Evolutionary conservation across 345 rosid species (phyloP).

Genomic region (Salix dunnii): DNA sequence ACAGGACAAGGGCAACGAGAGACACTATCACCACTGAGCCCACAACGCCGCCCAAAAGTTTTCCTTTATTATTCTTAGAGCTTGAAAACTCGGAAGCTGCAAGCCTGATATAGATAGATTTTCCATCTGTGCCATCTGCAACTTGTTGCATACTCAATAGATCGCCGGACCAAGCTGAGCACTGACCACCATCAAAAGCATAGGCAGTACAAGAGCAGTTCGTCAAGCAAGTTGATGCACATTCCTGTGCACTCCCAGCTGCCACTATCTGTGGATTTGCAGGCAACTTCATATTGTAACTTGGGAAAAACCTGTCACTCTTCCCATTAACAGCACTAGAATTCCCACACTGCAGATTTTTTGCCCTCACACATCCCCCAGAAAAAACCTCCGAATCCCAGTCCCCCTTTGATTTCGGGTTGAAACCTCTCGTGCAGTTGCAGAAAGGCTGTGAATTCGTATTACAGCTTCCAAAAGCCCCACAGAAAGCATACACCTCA

Average conservation of each 20-base stretch:
- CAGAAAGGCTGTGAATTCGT: constrained; percentile 45
- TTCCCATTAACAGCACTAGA: constrained; percentile 22
- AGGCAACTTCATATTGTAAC: constrained; percentile 23
- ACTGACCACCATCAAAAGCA: constrained; percentile 36
- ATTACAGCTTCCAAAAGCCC: constrained; percentile 58
- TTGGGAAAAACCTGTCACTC: constrained; percentile 29
- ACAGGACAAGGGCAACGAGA: constrained; percentile 28
- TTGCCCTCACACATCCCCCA: constrained; percentile 53
- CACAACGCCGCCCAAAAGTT: constrained; percentile 36
- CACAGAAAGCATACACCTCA: constrained; percentile 66
- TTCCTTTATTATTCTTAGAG: constrained; percentile 30
- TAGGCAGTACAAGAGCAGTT: constrained; percentile 73
- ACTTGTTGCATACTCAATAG: constrained; percentile 45
- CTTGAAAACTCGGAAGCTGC: constrained; percentile 62
- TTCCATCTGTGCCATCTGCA: constrained; percentile 29
- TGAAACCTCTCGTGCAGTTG: constrained; percentile 49
- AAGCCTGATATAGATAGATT: constrained; percentile 44
- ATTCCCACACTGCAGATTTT: constrained; percentile 43
- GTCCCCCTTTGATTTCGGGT: constrained; percentile 21
- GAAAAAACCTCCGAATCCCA: constrained; percentile 59
- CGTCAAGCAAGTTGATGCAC: constrained; percentile 42
- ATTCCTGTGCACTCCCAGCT: constrained; percentile 27
- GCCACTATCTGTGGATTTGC: constrained; percentile 6
- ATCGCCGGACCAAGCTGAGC: constrained; percentile 51
- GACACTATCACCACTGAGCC: constrained; percentile 31